Percentiles rank a stretch among this genome's conserved stretches.
Conservation (phyloP, 768 basidiomycete species). For the Hortiboletus flavorubellus region DNA sequence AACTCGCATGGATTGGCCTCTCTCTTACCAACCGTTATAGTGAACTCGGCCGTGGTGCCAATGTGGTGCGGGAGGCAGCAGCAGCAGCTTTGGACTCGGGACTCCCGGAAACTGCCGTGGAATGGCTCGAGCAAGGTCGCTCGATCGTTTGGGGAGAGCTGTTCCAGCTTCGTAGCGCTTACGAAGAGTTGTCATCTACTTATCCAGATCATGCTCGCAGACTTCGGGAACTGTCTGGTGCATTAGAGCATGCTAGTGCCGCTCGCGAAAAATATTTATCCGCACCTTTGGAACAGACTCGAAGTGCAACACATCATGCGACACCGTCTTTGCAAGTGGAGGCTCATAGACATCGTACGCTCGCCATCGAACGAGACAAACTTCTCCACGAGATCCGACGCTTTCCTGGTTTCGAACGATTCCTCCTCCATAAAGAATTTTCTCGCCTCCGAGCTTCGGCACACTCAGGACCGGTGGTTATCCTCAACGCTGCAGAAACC, state of each 20-base stretch:
- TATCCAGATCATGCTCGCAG: slow-evolving; percentile 6
- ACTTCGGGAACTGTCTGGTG: not conserved
- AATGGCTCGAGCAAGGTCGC: slow-evolving; percentile 18
- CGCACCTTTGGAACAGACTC: not conserved
- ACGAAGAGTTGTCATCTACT: not conserved
- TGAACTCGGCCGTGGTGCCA: slow-evolving; percentile 3
- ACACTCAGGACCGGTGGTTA: not conserved
- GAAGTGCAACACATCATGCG: no score
- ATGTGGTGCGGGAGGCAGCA: slow-evolving; percentile 21
- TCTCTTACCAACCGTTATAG: slow-evolving; percentile 15
- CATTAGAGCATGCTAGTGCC: not conserved
- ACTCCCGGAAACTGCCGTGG: slow-evolving; percentile 1
- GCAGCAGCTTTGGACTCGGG: slow-evolving; percentile 19
- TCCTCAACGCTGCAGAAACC: not conserved
- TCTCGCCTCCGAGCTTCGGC: not conserved
- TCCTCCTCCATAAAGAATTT: not conserved
- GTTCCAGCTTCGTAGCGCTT: slow-evolving; percentile 12
- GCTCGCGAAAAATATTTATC: not conserved
- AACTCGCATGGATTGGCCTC: slow-evolving; percentile 13
- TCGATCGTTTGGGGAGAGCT: slow-evolving; percentile 16
- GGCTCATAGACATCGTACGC: not conserved
- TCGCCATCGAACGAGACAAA: not conserved
- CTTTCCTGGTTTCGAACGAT: slow-evolving; percentile 1
- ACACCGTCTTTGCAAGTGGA: not conserved
- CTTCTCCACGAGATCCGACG: not conserved